These are phyloP conservation scores for Phytopythium helicoides DNA, from an alignment of 352 stramenopile genomes.

Conservation along the genomic window DNA sequence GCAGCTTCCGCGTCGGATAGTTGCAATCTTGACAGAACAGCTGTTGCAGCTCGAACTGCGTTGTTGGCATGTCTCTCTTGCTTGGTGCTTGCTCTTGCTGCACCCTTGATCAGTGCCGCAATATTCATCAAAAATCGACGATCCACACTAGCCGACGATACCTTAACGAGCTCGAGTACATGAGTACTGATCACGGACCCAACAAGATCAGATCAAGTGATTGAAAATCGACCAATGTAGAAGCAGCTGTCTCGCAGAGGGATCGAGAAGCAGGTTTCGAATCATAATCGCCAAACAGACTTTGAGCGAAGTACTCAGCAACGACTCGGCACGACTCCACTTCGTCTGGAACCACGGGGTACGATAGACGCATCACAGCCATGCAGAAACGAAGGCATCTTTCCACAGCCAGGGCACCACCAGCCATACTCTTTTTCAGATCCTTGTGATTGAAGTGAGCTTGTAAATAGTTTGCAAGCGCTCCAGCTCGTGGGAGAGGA, in stretches of 20 bases:
- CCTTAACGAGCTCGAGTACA: constrained; percentile 19
- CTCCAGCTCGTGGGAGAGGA: constrained; percentile 33
- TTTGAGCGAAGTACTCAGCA: constrained; percentile 49
- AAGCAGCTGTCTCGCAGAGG: constrained; percentile 37
- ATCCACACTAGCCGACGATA: constrained; percentile 21
- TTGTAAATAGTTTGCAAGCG: constrained; percentile 26
- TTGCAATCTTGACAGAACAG: neutral
- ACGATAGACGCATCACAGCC: constrained; percentile 29
- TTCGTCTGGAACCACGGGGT: constrained; percentile 13
- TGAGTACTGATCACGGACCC: constrained; percentile 17
- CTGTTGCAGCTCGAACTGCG: neutral
- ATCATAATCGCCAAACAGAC: constrained; percentile 23
- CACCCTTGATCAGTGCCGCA: constrained; percentile 22
- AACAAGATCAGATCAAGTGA: constrained; percentile 25
- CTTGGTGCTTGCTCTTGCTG: neutral
- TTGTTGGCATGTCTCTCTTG: neutral
- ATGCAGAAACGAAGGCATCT: constrained; percentile 59
- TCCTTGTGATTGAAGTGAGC: constrained; percentile 23
- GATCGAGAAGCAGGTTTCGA: neutral
- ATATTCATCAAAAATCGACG: constrained; percentile 38
- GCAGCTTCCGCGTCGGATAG: neutral
- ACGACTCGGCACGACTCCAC: constrained; percentile 24
- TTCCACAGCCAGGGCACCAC: constrained; percentile 27
- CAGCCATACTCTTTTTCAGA: constrained; percentile 38
- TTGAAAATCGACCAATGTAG: constrained; percentile 31